Conservation (phyloP, 768 basidiomycete genomes). For the Cystobasidium onofrii region DNA sequence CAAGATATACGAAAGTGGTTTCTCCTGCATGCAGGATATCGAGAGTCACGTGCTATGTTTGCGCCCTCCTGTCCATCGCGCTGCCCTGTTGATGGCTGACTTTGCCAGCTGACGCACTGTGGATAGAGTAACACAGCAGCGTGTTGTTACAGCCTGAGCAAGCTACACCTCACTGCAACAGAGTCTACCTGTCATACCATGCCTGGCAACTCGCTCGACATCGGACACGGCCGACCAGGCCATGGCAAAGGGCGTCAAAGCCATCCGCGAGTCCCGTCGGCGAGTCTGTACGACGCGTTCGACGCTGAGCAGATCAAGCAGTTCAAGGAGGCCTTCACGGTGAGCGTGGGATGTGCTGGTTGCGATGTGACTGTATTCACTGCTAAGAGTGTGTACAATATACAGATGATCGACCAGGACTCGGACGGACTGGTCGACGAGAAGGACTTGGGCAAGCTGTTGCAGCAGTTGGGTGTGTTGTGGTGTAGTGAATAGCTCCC, state of each 20-base stretch:
- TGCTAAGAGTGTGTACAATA: not conserved
- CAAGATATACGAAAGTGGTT: not conserved
- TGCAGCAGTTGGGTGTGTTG: conserved; percentile 28
- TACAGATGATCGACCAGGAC: conserved; percentile 33
- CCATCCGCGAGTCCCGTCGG: not conserved
- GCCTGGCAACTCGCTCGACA: not conserved
- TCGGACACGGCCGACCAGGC: not conserved
- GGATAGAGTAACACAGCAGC: not conserved
- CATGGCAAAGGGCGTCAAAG: not conserved
- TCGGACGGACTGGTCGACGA: conserved; percentile 22
- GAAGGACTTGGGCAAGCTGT: conserved; percentile 23
- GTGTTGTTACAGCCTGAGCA: no score
- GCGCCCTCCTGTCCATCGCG: no score
- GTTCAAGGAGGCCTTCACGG: conserved; percentile 34
- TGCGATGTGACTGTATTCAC: not conserved
- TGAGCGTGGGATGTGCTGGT: not conserved
- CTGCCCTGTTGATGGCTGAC: not conserved
- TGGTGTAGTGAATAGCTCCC: not conserved
- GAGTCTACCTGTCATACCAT: no score
- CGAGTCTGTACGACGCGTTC: conserved; percentile 9
- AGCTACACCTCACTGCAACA: no score
- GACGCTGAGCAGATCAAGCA: conserved; percentile 30
- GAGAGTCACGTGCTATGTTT: conserved; percentile 2
- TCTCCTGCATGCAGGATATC: no score
- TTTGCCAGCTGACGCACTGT: no score